Evolutionary conservation across 73 alveolate genomes (phyloP).

Genomic region (Paramecium tetraurelia): DNA sequence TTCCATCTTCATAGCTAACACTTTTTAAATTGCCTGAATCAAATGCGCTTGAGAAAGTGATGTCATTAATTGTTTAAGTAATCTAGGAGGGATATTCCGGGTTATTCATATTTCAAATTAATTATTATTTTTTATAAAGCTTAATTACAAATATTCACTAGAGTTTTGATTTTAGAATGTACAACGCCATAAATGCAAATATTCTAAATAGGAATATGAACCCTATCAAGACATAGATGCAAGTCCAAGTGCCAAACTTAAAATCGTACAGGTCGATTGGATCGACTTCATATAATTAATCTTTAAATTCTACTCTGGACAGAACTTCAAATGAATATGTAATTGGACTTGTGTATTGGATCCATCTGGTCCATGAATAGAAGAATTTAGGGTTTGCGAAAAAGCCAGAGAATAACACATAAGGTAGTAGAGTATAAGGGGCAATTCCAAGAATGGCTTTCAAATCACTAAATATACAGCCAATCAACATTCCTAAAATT

Average conservation of each 20-base stretch:
- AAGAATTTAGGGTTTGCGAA: constrained; percentile 64
- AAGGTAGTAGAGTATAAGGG: constrained; percentile 62
- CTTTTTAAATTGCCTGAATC: constrained; percentile 58
- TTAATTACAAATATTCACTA: not conserved
- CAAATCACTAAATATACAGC: constrained; percentile 57
- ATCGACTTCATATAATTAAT: not conserved
- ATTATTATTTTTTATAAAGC: not conserved
- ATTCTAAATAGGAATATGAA: not conserved
- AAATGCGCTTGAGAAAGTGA: constrained; percentile 34
- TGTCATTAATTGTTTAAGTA: constrained; percentile 20
- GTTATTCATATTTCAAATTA: not conserved
- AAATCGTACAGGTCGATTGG: not conserved
- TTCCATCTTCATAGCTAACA: not conserved
- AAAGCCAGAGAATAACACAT: constrained; percentile 72
- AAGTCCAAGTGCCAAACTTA: constrained; percentile 13
- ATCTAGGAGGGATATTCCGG: constrained; percentile 18
- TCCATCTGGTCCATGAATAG: constrained; percentile 70
- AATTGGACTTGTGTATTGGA: constrained; percentile 72
- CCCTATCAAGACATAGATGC: constrained; percentile 2
- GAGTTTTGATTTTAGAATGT: not conserved
- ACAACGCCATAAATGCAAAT: constrained; percentile 11
- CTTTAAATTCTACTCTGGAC: constrained; percentile 64
- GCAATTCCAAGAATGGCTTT: constrained; percentile 58
- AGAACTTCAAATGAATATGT: constrained; percentile 70
- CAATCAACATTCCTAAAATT: constrained; percentile 61